Conservation (phyloP, 306 rosid species). For the Medicago ruthenica region DNA sequence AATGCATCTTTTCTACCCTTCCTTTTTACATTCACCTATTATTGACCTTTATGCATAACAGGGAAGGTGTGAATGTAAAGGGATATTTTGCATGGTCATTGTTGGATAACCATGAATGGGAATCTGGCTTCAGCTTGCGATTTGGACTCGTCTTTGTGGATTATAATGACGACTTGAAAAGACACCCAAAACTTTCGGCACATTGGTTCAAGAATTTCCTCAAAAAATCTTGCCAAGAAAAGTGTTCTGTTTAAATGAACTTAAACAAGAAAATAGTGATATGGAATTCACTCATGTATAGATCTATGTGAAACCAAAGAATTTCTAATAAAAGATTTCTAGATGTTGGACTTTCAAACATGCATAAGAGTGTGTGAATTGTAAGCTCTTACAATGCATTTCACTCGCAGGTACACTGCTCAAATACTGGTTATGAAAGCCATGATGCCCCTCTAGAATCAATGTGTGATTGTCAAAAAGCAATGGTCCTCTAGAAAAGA, state of each 20-base stretch:
- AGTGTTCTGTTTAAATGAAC: not conserved
- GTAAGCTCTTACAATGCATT: too few relatives aligned
- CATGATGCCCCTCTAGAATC: too few relatives aligned
- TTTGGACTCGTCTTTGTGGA: slow-evolving; percentile 59
- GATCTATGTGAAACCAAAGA: too few relatives aligned
- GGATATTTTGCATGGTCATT: slow-evolving; percentile 69
- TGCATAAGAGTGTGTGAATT: too few relatives aligned
- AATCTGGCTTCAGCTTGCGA: slow-evolving; percentile 52
- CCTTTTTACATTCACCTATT: not conserved
- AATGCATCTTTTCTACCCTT: not conserved
- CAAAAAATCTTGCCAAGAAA: slow-evolving; percentile 3
- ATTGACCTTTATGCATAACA: not conserved
- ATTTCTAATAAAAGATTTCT: not conserved
- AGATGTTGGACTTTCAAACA: not conserved
- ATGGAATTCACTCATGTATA: not conserved
- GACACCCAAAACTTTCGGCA: slow-evolving; percentile 58
- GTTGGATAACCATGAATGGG: slow-evolving; percentile 62
- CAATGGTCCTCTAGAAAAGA: too few relatives aligned
- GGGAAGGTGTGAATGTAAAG: slow-evolving; percentile 52
- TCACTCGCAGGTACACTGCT: too few relatives aligned
- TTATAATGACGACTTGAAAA: slow-evolving; percentile 50
- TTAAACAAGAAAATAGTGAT: not conserved
- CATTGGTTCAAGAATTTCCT: slow-evolving; percentile 63
- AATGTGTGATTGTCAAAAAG: too few relatives aligned
- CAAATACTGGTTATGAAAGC: not conserved